phyloP scores from a whole-genome alignment of 208 protist species.

The Wallacemonas sp. region DNA sequence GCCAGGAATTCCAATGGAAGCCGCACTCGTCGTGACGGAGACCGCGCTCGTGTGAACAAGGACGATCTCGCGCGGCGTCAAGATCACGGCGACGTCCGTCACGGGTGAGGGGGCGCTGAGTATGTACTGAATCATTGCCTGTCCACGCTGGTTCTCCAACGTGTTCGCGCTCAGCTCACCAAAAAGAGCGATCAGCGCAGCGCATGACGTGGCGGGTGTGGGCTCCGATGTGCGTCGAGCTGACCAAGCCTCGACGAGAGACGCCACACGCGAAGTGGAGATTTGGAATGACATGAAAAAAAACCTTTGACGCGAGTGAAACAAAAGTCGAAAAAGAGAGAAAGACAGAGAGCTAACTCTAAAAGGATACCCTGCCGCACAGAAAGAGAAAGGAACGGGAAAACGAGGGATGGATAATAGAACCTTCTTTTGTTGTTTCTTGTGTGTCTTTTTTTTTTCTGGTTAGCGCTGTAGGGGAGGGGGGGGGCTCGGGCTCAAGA shows the following conservation, averaged over 20 bases:
- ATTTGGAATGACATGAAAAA: conserved; percentile 36
- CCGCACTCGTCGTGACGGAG: conserved; percentile 21
- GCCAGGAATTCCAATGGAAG: background rate
- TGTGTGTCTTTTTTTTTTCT: background rate
- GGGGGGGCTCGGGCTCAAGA: no score
- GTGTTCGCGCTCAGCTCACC: conserved; percentile 62
- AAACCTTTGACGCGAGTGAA: background rate
- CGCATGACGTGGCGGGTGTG: conserved; percentile 27
- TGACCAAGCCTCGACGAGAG: conserved; percentile 48
- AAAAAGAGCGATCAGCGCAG: conserved; percentile 58
- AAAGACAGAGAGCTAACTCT: background rate
- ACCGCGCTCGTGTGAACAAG: conserved; percentile 39
- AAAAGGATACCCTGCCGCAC: no score
- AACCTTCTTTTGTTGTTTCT: background rate
- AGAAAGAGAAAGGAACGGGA: background rate
- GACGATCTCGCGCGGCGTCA: conserved; percentile 38
- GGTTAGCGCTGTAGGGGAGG: background rate
- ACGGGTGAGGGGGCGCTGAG: conserved; percentile 47
- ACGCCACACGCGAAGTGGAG: conserved; percentile 39
- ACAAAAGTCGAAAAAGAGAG: background rate
- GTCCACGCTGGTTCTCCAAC: conserved; percentile 81
- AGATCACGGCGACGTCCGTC: conserved; percentile 48
- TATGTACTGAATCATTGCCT: conserved; percentile 80
- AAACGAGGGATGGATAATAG: background rate
- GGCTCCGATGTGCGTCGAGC: conserved; percentile 20